Evolutionary conservation across 2,329 filamentous ascomycete genomes (phyloP), one percentile per base, ranked within the genome.

Genomic region (Domatiomyces catenatus): DNA sequence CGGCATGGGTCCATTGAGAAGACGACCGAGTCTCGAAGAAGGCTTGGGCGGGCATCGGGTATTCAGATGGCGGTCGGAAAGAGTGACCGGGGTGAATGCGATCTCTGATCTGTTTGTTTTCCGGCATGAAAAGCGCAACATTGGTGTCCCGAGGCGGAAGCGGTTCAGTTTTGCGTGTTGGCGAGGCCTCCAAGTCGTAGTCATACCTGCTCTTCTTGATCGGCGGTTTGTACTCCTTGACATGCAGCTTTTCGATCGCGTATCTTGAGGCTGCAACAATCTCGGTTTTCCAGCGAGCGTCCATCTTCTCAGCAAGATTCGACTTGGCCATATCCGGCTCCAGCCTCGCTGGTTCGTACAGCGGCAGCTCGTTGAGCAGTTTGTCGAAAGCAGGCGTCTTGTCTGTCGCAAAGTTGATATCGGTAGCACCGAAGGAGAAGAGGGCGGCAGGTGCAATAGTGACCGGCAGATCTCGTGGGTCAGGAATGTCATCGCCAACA

Each of bases 31-130:
- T 83, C 65, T 98, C 90, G 61, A 94, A 96, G 68, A 96, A 98
- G 48, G 76, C 80, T 58, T 90, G 84, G 1, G 83, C 78, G 1
- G 92, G 92, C 89, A 96, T 96, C 0, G 80, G 77, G 63, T 88
- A 83, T 64, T 96, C 90, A 0, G 86, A 88, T 0, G 92, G 92
- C 15, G 92, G 92, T 50, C 89, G 77, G 71, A 98, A 96, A 55
- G 90, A 86, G 65, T 95, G 89, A 7, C 86, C 85, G 8, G 87
- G 86, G 63, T 95, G 87, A 4, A 98, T 77, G 15, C 92, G 78
- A 63, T 96, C 90, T 51, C 90, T 80, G 42, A 95, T 88, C 50
- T 82, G 77, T 65, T 90, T 93, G 70, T 93, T 90, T 53, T 94
- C 86, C 0, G 86, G 81, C 55, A 86, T 81, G 67, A 98, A 98